Base-by-base conservation (phyloP, 176 grass and related monocot genomes). In the Zoysia japonica region DNA sequence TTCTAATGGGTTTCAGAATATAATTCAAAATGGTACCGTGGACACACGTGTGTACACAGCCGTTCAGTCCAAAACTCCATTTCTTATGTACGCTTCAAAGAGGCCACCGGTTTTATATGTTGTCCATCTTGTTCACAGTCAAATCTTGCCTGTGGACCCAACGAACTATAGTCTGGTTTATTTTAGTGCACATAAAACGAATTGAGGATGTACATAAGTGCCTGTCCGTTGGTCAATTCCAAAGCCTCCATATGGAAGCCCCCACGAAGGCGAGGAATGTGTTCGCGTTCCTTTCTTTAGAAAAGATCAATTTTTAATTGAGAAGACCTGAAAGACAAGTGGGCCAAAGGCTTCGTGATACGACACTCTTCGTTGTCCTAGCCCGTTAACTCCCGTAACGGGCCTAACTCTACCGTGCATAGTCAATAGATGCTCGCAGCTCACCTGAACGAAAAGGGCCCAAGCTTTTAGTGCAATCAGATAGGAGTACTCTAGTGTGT, bases 381-480 rank as follows among this genome's bases (percentile, higher is more conserved):
- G 73, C 82, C 82, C 74, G 65, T 76, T 43, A 43, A 43, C 36
- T 11, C 5, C 37, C 0, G 0, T 70, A 77, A 77, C 65, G 45
- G 74, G 65, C 82, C 63, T 47, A 76, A 2, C 14, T 19, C 40
- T 57, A 47, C 0, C 20, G 9, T 35, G 7, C 3, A 45, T 67
- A 28, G 28, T 28, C 28, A 28, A 28, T 28, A 28, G 28, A 28
- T 28, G 28, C 28, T 28, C 28, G 28, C 28, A 28, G 28, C 28
- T 28, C 28, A 28, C 28, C 28, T 28, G 28, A 28, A 28, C 28
- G 12, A 75, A 80, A 80, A 80, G 71, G 44, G 70, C 63, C 84
- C 70, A 80, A 45, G 5, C 69, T 16, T 41, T 61, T 61, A 7
- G 5, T 61, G 28, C 28, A 28, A 17, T 28, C 5, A n/a, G 9